Evolutionary conservation across 257 asterid genomes (phyloP).

Genomic region (Capsicum rhomboideum): DNA sequence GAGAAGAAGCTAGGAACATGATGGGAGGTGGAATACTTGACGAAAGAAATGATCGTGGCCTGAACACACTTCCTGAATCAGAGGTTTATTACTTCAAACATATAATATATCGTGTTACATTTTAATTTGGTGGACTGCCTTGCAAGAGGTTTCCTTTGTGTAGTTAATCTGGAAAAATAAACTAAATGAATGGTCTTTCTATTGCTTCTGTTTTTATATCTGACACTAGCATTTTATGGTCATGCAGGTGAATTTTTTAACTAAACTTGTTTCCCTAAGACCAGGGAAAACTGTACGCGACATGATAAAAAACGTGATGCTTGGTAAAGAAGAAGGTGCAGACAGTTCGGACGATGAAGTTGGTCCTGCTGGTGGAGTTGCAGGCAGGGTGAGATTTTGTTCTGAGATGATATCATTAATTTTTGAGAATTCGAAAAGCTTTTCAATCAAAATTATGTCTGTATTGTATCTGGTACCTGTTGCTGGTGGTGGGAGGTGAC

Average conservation of each 20-base stretch:
- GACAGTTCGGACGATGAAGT: constrained; percentile 36
- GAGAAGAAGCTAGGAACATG: constrained; percentile 98
- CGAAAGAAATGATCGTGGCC: constrained; percentile 93
- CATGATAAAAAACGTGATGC: constrained; percentile 87
- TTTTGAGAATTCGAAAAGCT: neutral
- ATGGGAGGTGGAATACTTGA: constrained; percentile 98
- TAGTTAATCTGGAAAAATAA: neutral
- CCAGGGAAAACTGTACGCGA: constrained; percentile 80
- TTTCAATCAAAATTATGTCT: neutral
- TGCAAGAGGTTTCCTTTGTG: neutral
- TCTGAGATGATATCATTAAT: neutral
- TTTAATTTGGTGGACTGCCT: neutral
- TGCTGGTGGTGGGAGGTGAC: too few species aligned
- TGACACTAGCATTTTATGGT: constrained; percentile 4
- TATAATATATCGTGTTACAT: neutral
- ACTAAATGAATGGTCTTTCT: neutral
- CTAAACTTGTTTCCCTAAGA: constrained; percentile 72
- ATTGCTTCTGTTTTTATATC: constrained; percentile 11
- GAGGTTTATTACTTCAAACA: constrained; percentile 44
- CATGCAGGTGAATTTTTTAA: constrained; percentile 78
- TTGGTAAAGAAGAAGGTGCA: constrained; percentile 76
- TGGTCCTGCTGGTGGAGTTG: constrained; percentile 38
- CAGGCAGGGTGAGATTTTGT: constrained; percentile 63
- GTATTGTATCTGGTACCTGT: too few species aligned
- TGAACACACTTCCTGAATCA: constrained; percentile 79